phyloP scores from a whole-genome alignment of 768 basidiomycete species.

The Tulasnella sp. region DNA sequence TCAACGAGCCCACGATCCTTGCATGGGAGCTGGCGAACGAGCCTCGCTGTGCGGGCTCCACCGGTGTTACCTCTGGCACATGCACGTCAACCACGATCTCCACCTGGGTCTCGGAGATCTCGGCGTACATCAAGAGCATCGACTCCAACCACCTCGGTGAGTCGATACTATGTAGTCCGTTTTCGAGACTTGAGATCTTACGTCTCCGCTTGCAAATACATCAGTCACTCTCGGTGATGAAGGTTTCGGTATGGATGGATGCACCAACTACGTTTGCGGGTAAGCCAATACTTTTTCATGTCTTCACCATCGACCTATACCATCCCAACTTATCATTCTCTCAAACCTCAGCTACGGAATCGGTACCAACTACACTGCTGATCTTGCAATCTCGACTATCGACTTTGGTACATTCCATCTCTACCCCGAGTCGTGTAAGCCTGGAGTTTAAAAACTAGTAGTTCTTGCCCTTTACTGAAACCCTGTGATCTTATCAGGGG shows the following conservation, averaged over 20 bases:
- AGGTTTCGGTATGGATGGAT: slow-evolving; percentile 42
- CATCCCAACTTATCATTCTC: no score
- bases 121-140: slow-evolving; percentile 51
- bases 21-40: slow-evolving; percentile 35
- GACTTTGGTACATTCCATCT: slow-evolving; percentile 58
- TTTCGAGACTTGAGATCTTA: neutral
- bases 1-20: slow-evolving; percentile 38
- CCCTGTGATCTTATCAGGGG: neutral
- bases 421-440: slow-evolving; percentile 30
- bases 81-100: slow-evolving; percentile 45
- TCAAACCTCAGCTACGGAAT: no score
- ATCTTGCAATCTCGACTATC: slow-evolving; percentile 45
- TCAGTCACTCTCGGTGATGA: slow-evolving; percentile 47
- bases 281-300: no score
- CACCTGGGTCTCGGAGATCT: slow-evolving; percentile 42
- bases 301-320: no score
- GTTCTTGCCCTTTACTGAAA: neutral
- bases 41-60: slow-evolving; percentile 27
- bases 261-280: no score
- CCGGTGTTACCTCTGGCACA: slow-evolving; percentile 30
- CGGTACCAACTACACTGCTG: slow-evolving; percentile 40
- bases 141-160: slow-evolving; percentile 47
- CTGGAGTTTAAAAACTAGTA: no score
- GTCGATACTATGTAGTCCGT: neutral
- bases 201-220: neutral